A percentile compares a stretch with the other conserved stretches of the same genome.
These are phyloP conservation scores for Aspergillus thermomutatus DNA, from an alignment of 2,329 filamentous ascomycete genomes.

Conservation along the genomic window DNA sequence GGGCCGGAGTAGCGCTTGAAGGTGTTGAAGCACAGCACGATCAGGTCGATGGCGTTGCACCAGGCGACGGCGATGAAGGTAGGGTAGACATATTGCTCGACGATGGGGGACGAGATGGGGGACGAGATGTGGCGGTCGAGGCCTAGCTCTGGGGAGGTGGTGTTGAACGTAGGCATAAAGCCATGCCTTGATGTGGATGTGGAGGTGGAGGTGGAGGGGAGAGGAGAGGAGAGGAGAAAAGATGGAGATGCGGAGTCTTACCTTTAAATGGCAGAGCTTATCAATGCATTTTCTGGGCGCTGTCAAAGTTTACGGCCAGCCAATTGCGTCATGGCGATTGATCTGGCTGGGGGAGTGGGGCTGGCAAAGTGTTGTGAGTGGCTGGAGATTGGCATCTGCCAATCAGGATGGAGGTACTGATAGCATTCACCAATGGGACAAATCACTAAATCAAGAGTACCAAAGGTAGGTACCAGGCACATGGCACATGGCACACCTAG, in stretches of 20 bases:
- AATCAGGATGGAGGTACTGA: neutral
- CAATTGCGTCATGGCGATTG: conserved; percentile 5
- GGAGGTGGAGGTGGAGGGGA: neutral
- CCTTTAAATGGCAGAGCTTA: too few relatives aligned
- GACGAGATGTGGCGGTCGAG: conserved; percentile 3
- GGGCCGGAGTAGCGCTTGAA: conserved; percentile 45
- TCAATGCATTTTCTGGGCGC: neutral
- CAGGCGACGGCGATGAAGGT: conserved; percentile 42
- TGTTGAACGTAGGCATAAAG: conserved; percentile 10
- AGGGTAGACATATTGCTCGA: conserved; percentile 32
- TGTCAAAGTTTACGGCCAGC: neutral
- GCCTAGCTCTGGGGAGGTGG: conserved; percentile 3
- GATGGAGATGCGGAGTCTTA: neutral
- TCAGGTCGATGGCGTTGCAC: conserved; percentile 49
- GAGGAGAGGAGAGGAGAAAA: neutral
- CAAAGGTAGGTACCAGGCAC: too few relatives aligned
- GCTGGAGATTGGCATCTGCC: neutral
- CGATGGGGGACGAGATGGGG: neutral
- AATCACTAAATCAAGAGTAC: too few relatives aligned
- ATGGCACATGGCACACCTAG: too few relatives aligned
- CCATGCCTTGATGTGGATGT: too few relatives aligned
- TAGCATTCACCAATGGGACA: neutral
- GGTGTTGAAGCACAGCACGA: conserved; percentile 45
- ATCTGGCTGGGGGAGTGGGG: too few relatives aligned
- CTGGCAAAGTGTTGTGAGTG: neutral